phyloP scores from a whole-genome alignment of 805 yeast genomes.

The Teunomyces funiuensis region DNA sequence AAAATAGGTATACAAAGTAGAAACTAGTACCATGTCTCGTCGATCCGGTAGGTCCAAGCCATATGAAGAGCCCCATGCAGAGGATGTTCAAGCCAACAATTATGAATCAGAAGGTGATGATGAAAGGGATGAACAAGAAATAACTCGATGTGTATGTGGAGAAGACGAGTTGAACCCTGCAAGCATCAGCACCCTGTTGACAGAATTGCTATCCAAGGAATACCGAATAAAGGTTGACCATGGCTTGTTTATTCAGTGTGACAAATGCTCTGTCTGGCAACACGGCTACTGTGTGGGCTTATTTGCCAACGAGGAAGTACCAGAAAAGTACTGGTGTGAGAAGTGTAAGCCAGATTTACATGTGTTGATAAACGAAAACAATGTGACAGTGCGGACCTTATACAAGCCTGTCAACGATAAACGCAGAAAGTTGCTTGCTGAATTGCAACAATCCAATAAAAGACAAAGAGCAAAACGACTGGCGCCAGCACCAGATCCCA shows the following conservation, averaged over 20 bases:
- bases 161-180: conserved; percentile 35
- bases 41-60: conserved; percentile 27
- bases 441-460: conserved; percentile 10
- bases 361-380: conserved; percentile 37
- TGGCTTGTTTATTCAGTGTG: conserved; percentile 82
- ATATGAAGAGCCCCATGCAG: conserved; percentile 16
- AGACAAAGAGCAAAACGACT: conserved; percentile 10
- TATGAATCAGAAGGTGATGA: conserved; percentile 24
- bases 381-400: conserved; percentile 30
- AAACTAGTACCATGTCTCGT: conserved; percentile 23
- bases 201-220: conserved; percentile 27
- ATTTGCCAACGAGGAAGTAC: conserved; percentile 68
- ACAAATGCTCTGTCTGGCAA: conserved; percentile 93
- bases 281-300: conserved; percentile 96
- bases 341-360: conserved; percentile 85
- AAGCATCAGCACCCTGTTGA: conserved; percentile 25
- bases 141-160: conserved; percentile 44
- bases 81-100: conserved; percentile 18
- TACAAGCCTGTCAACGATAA: conserved; percentile 43
- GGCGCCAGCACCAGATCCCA: conserved; percentile 11
- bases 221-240: conserved; percentile 43
- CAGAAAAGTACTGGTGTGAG: conserved; percentile 96
- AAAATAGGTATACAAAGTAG: neutral
- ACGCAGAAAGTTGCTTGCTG: conserved; percentile 34
- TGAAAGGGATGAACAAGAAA: conserved; percentile 38